phyloP scores from a whole-genome alignment of 306 rosid species.

The Corylus americana region DNA sequence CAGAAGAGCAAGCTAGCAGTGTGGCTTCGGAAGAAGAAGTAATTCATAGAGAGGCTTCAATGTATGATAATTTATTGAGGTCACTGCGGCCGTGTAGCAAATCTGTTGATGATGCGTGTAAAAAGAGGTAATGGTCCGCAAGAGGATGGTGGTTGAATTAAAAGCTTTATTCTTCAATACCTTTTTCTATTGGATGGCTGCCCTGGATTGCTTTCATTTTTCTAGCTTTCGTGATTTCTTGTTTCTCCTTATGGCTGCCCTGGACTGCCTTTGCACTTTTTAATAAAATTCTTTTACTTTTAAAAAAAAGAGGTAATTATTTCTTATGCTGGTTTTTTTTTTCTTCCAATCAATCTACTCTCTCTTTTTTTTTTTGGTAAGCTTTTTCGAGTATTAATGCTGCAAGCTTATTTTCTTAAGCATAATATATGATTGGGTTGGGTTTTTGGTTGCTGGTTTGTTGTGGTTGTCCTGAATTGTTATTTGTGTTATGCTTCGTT shows the following conservation, averaged over 20 bases:
- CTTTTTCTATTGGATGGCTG: too few relatives aligned
- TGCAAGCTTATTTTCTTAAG: neutral
- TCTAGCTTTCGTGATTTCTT: too few relatives aligned
- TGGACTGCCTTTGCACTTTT: too few relatives aligned
- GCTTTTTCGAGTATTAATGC: neutral
- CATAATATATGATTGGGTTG: neutral
- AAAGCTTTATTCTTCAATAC: too few relatives aligned
- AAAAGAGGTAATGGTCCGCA: conserved; percentile 37
- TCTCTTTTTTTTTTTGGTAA: neutral
- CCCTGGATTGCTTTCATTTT: too few relatives aligned
- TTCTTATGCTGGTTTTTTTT: neutral
- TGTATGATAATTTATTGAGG: conserved; percentile 41
- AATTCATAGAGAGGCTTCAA: conserved; percentile 32
- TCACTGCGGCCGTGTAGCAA: conserved; percentile 38
- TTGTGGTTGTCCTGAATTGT: neutral
- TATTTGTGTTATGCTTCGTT: neutral
- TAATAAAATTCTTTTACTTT: too few relatives aligned
- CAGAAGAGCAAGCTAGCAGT: conserved; percentile 13
- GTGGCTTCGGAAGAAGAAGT: conserved; percentile 29
- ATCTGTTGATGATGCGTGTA: conserved; percentile 38
- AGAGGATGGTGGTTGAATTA: too few relatives aligned
- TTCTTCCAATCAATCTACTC: neutral
- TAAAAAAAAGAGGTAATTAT: too few relatives aligned
- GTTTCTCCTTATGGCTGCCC: too few relatives aligned
- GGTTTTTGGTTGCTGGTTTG: neutral